These are phyloP conservation scores for Monosporascus cannonballus DNA, from an alignment of 2,329 filamentous ascomycete genomes.

Conservation along the genomic window DNA sequence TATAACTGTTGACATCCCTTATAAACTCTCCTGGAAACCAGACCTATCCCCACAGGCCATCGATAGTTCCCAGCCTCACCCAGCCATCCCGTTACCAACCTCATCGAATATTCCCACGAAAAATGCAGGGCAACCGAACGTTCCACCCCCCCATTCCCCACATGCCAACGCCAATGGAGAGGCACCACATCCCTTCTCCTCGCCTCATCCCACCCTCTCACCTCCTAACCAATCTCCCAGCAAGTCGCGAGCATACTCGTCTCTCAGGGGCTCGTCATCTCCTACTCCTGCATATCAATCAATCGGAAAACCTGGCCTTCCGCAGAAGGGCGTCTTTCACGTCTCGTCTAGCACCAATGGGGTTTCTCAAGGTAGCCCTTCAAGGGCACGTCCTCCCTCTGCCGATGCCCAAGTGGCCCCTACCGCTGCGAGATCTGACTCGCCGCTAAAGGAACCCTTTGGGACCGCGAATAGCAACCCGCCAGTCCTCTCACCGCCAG, in stretches of 20 bases:
- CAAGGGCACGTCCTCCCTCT: slow-evolving; percentile 15
- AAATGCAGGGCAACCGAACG: slow-evolving; percentile 18
- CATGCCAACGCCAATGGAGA: slow-evolving; percentile 21
- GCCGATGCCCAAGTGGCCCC: slow-evolving; percentile 13
- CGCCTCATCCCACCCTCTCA: slow-evolving; percentile 34
- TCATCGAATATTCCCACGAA: slow-evolving; percentile 21
- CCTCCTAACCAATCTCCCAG: slow-evolving; percentile 35
- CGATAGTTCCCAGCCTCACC: slow-evolving; percentile 13
- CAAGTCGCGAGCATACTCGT: slow-evolving; percentile 33
- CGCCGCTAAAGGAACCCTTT: slow-evolving; percentile 21
- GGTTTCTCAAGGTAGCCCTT: slow-evolving; percentile 8
- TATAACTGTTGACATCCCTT: slow-evolving; percentile 14
- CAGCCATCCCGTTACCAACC: slow-evolving; percentile 10
- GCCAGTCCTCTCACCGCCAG: slow-evolving; percentile 19
- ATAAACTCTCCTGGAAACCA: slow-evolving; percentile 6
- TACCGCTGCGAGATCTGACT: slow-evolving; percentile 18
- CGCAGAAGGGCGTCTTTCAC: slow-evolving; percentile 27
- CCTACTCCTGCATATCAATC: slow-evolving; percentile 14
- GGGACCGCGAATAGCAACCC: slow-evolving; percentile 16
- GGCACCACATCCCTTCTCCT: slow-evolving; percentile 35
- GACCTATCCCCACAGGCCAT: slow-evolving; percentile 7
- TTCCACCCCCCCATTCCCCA: slow-evolving; percentile 18
- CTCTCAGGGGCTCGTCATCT: slow-evolving; percentile 28
- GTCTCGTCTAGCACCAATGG: slow-evolving; percentile 20
- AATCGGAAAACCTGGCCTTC: slow-evolving; percentile 15